Evolutionary conservation across 2,329 filamentous ascomycete genomes (phyloP).

Genomic region (Sporothrix brasiliensis): DNA sequence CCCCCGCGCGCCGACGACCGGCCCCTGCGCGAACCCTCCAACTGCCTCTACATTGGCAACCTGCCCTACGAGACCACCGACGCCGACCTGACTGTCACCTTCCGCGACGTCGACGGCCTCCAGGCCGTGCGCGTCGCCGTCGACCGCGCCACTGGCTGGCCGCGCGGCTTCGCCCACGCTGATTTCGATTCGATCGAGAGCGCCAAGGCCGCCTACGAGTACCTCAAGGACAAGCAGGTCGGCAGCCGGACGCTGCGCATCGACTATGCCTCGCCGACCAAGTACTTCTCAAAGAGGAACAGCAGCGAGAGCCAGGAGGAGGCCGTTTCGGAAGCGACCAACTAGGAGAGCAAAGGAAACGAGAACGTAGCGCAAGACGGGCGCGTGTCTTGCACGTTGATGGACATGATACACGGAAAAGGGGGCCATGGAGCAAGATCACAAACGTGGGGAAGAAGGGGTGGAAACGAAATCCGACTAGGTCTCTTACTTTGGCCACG

Average conservation of each 20-base stretch:
- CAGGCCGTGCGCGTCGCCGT: constrained; percentile 79
- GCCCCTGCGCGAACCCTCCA: constrained; percentile 36
- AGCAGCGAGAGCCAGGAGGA: not conserved
- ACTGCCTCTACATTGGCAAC: constrained; percentile 76
- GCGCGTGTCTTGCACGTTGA: not conserved
- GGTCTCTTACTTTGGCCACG: too few relatives aligned
- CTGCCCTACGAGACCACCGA: constrained; percentile 86
- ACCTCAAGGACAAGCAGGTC: constrained; percentile 60
- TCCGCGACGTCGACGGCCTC: constrained; percentile 70
- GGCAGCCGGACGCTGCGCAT: constrained; percentile 67
- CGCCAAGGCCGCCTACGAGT: constrained; percentile 62
- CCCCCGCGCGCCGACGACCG: not conserved
- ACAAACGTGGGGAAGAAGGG: not conserved
- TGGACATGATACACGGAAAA: not conserved
- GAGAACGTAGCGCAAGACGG: too few relatives aligned
- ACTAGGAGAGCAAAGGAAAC: too few relatives aligned
- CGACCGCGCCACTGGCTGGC: constrained; percentile 77
- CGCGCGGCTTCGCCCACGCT: constrained; percentile 80
- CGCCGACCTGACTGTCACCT: constrained; percentile 76
- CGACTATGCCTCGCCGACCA: constrained; percentile 52
- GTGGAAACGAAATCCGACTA: too few relatives aligned
- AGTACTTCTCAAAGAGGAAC: not conserved
- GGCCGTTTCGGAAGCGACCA: too few relatives aligned
- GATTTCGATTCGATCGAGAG: constrained; percentile 72
- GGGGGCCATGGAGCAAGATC: not conserved